Base-by-base conservation (phyloP, 169 alveolate species). In the Cytauxzoon felis region DNA sequence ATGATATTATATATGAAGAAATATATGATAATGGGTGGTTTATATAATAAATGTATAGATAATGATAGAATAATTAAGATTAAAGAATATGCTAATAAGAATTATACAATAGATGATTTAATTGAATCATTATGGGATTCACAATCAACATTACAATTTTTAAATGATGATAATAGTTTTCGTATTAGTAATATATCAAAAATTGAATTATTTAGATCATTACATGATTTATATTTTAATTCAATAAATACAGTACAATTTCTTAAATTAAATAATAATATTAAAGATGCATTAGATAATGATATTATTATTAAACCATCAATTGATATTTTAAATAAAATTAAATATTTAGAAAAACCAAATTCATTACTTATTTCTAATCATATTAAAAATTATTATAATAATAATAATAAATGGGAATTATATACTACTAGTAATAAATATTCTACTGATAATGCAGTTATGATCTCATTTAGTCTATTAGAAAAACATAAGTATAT, bases 361-460 rank as follows among this genome's bases (percentile, higher is more conserved):
- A 21, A 53, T 48, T 53, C 86, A 13, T n/a, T 18, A 13, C 63
- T 59, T 19, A 45, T 56, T 3, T 4, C 18, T 30, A 29, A 18
- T 6, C 11, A 3, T 5, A 18, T 2, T 9, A 19, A n/a, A 4
- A 24, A 13, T 1, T 8, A 40, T 40, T 7, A 1, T 18, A 3
- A 34, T 38, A 2, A 23, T 21, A 8, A 30, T 32, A 5, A 30
- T 32, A 18, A n/a, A 16, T 76, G 86, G 86, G 24, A 76, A 16
- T 50, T 76, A 36, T 76, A 42, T 45, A 47, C 75, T 3, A 57
- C 86, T 16, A 33, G 69, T 24, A 47, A 36, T 21, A 76, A 45
- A 18, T 65, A 66, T 33, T 66, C 73, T 38, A 66, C 71, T 11
- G 86, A 76, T 26, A 76, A 76, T 30, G 86, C 86, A 19, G 81